Evolutionary conservation across 2,329 filamentous ascomycete species (phyloP), one percentile per base, ranked within the genome.

Genomic region (Aspergillus sp.): DNA sequence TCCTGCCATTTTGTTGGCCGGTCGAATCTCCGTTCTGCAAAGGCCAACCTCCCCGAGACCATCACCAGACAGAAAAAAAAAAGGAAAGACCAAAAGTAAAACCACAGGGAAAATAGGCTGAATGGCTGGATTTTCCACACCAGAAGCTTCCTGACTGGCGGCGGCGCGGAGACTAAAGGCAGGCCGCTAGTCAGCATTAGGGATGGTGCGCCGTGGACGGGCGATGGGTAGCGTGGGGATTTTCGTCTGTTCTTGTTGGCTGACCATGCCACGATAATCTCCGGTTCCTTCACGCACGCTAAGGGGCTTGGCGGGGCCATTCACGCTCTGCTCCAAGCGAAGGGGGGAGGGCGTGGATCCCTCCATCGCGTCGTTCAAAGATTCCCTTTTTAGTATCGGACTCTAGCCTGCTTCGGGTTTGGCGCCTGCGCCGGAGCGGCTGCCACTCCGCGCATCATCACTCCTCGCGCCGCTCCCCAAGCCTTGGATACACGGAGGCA

Each of bases 181-280:
- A n/a, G n/a, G 34, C 34, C 34, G 6, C 34, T 38, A n/a, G 13
- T 16, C 34, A 2, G 14, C 6, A 17, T 38, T 38, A 13, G 9
- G 34, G 1, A 38, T 16, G 34, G 34, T 38, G 34, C 14, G 34
- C 16, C 14, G 14, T 38, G 34, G 11, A n/a, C 14, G n/a, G 14
- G n/a, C 16, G n/a, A n/a, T 5, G 34, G 34, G 14, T n/a, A 38
- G 34, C 34, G 34, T 38, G 34, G 41, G 19, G 16, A 43, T 43
- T 43, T 43, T 43, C 41, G 17, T 43, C 13, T 43, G 20, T 19
- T 45, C 46, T 52, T 45, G 50, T 57, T 56, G 55, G 55, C 45
- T 50, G 49, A 43, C 55, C 54, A 48, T 51, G 49, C 58, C 56
- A 62, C 54, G 55, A 62, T 61, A 63, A 63, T 62, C 59, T 63